Evolutionary conservation across 2,329 filamentous ascomycete genomes (phyloP).

Genomic region (Scleromitrula shiraiana): DNA sequence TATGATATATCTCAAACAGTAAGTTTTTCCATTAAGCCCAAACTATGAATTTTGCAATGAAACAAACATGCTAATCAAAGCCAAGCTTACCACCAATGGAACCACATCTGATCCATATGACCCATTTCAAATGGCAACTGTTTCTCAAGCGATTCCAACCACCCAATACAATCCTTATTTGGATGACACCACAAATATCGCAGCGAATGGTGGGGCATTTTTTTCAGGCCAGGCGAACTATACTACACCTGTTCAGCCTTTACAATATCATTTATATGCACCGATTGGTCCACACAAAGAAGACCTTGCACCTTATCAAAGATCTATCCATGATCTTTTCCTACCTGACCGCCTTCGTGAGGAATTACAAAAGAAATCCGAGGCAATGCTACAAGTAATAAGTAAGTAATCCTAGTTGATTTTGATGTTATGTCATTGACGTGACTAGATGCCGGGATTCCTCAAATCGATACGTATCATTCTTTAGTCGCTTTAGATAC

Average conservation of each 20-base stretch:
- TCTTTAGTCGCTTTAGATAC: conserved; percentile 85
- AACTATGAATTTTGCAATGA: no score
- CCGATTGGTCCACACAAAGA: conserved; percentile 77
- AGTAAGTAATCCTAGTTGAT: conserved; percentile 40
- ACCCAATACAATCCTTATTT: conserved; percentile 68
- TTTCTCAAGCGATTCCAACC: conserved; percentile 43
- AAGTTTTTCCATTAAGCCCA: conserved; percentile 21
- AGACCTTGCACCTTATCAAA: conserved; percentile 76
- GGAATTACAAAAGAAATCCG: conserved; percentile 80
- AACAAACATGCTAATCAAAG: conserved; percentile 16
- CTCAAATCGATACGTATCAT: conserved; percentile 71
- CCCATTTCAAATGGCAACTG: conserved; percentile 53
- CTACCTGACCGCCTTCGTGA: conserved; percentile 79
- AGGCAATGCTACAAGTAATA: conserved; percentile 76
- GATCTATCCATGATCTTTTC: conserved; percentile 85
- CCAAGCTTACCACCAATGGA: conserved; percentile 39
- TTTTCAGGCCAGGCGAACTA: conserved; percentile 53
- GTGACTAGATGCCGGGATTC: conserved; percentile 38
- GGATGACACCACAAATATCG: conserved; percentile 52
- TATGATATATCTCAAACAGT: conserved; percentile 46
- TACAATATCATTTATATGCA: conserved; percentile 90
- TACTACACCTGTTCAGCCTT: conserved; percentile 48
- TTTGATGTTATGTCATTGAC: conserved; percentile 13
- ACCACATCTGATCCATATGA: conserved; percentile 48
- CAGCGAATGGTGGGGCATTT: conserved; percentile 50